These are phyloP conservation scores for Colletotrichum camelliae DNA, from an alignment of 2,329 filamentous ascomycete species.

Conservation along the genomic window DNA sequence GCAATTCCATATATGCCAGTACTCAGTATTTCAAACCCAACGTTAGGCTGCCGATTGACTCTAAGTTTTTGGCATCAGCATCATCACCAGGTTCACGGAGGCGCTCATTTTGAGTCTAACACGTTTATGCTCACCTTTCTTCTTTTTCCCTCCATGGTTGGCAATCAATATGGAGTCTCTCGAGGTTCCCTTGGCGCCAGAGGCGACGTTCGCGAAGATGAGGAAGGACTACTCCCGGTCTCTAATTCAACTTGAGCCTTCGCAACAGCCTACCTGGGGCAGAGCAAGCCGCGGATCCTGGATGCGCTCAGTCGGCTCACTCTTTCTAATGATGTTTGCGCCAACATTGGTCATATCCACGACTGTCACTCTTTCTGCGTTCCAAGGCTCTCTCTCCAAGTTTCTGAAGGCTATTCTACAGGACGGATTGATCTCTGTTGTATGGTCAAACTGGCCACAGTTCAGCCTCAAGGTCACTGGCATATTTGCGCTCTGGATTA, in stretches of 20 bases:
- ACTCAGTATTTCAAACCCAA: neutral
- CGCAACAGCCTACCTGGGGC: neutral
- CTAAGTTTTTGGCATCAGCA: neutral
- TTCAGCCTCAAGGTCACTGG: neutral
- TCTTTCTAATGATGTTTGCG: neutral
- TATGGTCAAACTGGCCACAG: neutral
- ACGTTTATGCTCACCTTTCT: neutral
- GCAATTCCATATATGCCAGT: neutral
- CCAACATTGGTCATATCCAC: neutral
- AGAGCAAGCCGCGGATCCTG: neutral
- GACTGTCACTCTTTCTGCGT: neutral
- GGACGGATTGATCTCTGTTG: neutral
- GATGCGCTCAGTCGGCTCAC: neutral
- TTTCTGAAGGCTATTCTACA: neutral
- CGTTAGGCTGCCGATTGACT: neutral
- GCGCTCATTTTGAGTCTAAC: neutral
- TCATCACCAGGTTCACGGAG: neutral
- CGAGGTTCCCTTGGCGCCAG: neutral
- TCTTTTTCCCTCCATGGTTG: neutral
- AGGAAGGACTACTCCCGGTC: neutral
- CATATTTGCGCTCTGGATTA: neutral
- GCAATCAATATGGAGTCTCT: neutral
- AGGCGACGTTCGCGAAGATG: neutral
- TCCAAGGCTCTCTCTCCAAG: neutral
- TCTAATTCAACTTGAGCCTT: neutral